phyloP scores from a whole-genome alignment of 1,139 yeast genomes.

The Hansenula sp. region DNA sequence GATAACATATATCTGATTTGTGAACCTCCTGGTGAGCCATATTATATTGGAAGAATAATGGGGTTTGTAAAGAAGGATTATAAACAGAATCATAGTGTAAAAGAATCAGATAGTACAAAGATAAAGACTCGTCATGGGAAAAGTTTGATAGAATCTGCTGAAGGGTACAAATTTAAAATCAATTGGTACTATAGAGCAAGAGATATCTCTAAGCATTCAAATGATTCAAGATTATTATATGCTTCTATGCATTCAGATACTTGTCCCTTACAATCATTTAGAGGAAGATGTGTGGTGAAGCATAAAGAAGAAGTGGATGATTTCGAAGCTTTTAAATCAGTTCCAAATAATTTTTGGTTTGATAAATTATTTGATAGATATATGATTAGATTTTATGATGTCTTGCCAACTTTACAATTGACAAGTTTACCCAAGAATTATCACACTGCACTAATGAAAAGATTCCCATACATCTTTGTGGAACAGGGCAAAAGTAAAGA shows the following conservation, averaged over 20 bases:
- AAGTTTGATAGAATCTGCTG: constrained; percentile 32
- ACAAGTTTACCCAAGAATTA: constrained; percentile 50
- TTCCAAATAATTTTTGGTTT: constrained; percentile 76
- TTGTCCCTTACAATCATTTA: constrained; percentile 70
- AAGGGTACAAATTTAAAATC: constrained; percentile 56
- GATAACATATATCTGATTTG: constrained; percentile 83
- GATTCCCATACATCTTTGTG: constrained; percentile 71
- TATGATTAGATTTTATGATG: constrained; percentile 79
- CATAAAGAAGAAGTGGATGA: constrained; percentile 63
- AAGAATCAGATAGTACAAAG: background rate
- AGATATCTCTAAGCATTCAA: constrained; percentile 65
- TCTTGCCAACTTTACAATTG: constrained; percentile 54
- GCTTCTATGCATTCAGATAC: constrained; percentile 87
- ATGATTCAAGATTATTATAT: constrained; percentile 71
- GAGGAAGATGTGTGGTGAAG: constrained; percentile 72
- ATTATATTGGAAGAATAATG: constrained; percentile 80
- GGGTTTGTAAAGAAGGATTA: constrained; percentile 53
- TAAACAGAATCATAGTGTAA: constrained; percentile 16
- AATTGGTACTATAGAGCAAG: constrained; percentile 94
- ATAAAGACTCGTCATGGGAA: constrained; percentile 7
- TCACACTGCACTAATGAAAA: constrained; percentile 56
- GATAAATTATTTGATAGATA: constrained; percentile 84
- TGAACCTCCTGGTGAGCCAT: constrained; percentile 96
- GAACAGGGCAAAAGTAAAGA: constrained; percentile 69
- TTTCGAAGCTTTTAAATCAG: constrained; percentile 46